Conservation (phyloP, 2,329 filamentous ascomycete genomes). For the Pseudogymnoascus sp. region DNA sequence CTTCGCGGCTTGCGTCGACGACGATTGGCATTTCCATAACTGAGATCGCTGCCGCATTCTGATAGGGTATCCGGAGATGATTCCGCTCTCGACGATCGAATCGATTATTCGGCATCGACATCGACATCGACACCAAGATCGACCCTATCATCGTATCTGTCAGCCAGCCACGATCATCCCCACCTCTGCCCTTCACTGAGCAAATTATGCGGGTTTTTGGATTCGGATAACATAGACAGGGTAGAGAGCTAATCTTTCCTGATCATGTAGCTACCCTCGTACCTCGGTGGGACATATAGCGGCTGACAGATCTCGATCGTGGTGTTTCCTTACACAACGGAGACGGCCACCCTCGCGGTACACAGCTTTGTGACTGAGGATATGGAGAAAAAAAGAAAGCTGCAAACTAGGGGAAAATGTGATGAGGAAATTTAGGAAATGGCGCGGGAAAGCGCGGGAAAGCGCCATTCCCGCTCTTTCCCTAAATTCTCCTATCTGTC, state of each 20-base stretch:
- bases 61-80: neutral
- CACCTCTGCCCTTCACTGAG: neutral
- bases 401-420: neutral
- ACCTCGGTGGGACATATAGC: neutral
- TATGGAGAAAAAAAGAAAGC: neutral
- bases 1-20: neutral
- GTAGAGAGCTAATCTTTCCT: neutral
- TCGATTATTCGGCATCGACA: neutral
- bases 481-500: neutral
- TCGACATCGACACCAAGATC: neutral
- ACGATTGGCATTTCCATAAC: neutral
- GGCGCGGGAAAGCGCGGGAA: neutral
- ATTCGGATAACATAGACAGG: neutral
- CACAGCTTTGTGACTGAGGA: neutral
- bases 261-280: neutral
- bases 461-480: neutral
- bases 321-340: neutral
- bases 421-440: neutral
- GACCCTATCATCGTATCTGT: neutral
- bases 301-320: constrained; percentile 1
- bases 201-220: neutral
- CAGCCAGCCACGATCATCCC: neutral
- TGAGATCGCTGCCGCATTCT: neutral
- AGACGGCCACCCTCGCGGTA: neutral
- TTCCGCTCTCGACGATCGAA: neutral